These are phyloP conservation scores for Smallanthus sonchifolius DNA, from an alignment of 129 eudicot genomes.

Conservation along the genomic window DNA sequence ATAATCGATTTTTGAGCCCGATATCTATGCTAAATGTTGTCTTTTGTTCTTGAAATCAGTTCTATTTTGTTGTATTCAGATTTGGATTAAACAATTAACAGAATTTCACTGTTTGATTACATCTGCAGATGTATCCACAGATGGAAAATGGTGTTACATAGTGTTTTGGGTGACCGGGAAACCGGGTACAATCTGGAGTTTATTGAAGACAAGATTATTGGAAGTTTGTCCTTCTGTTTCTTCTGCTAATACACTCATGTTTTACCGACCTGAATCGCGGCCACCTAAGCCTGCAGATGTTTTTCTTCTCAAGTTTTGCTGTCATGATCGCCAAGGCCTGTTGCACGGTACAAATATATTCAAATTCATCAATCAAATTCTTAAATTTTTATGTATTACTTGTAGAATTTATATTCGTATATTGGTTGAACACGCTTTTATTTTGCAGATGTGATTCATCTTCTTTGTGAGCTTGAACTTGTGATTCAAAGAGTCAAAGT, in stretches of 20 bases:
- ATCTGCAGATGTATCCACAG: slow-evolving; percentile 83
- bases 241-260: slow-evolving; percentile 63
- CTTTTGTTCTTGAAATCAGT: background rate
- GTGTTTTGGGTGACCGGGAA: slow-evolving; percentile 73
- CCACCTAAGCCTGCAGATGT: slow-evolving; percentile 79
- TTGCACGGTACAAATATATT: slow-evolving; percentile 57
- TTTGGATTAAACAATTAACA: background rate
- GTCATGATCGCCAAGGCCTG: slow-evolving; percentile 70
- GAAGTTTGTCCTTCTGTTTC: slow-evolving; percentile 83
- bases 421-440: background rate
- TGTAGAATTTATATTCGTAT: no score
- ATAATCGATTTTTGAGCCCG: no score
- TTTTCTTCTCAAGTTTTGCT: slow-evolving; percentile 72
- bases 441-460: slow-evolving; percentile 66
- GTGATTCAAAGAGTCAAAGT: slow-evolving; percentile 73
- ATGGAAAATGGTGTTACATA: slow-evolving; percentile 90
- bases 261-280: slow-evolving; percentile 50
- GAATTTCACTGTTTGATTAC: background rate
- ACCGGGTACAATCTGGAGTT: slow-evolving; percentile 59
- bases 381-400: background rate
- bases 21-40: no score
- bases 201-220: slow-evolving; percentile 68
- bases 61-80: background rate
- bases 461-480: slow-evolving; percentile 76
- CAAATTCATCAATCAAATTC: background rate